These are phyloP conservation scores for Monosporozyma aerobia DNA, from an alignment of 805 yeast species.

Conservation along the genomic window DNA sequence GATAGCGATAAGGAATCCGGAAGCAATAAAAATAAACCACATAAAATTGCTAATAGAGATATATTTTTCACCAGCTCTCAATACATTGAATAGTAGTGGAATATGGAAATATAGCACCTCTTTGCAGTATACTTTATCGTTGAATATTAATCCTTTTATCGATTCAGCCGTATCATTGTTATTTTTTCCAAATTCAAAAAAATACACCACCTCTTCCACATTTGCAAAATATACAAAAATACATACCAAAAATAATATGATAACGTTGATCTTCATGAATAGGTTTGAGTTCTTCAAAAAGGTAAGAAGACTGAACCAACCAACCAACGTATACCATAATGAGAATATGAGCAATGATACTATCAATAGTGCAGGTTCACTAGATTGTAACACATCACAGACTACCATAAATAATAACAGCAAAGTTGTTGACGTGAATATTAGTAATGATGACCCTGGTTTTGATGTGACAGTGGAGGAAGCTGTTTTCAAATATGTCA, in stretches of 20 bases:
- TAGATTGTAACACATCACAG: neutral
- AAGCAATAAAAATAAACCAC: neutral
- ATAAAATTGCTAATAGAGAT: neutral
- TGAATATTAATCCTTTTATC: neutral
- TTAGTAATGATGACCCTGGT: conserved; percentile 1
- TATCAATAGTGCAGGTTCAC: neutral
- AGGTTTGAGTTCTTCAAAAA: neutral
- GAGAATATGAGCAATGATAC: neutral
- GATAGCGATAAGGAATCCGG: neutral
- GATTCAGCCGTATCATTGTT: neutral
- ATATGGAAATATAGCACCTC: neutral
- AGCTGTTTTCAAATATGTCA: conserved; percentile 65
- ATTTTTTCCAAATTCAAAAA: neutral
- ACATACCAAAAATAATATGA: neutral
- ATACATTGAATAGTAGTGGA: neutral
- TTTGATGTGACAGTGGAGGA: conserved; percentile 50
- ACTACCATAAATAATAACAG: neutral
- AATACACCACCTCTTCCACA: neutral
- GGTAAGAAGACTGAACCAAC: neutral
- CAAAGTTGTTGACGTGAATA: neutral
- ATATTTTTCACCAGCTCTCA: neutral
- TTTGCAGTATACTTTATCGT: too few relatives aligned
- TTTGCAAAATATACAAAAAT: neutral
- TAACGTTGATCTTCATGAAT: neutral
- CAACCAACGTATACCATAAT: neutral